Evolutionary conservation across 768 basidiomycete species (phyloP), one percentile per base, ranked within the genome.

Genomic region (Phallus indusiatus): DNA sequence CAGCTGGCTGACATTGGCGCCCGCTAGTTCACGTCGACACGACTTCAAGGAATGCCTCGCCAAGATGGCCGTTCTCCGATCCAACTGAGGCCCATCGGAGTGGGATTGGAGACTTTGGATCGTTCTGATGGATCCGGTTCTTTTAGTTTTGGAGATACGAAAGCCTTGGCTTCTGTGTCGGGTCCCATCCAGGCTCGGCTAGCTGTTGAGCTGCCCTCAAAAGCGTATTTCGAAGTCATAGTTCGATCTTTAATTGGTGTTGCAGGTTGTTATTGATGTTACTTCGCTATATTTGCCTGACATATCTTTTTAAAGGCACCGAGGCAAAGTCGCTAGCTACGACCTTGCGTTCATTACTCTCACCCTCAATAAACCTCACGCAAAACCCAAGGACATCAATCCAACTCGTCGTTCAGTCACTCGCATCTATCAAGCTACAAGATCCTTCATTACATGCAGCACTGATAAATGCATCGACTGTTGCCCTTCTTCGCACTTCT

Each of bases 101-200:
- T 87, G 42, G 69, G 71, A 6, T 86, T 81, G 61, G 83, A 86
- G 53, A 75, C 73, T 0, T 75, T 90, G 9, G 80, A 82, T n/a
- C 76, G 85, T 54, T 85, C 83, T 20, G 89, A 91, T 62, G 87
- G 87, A 1, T 89, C 87, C 2, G 88, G 86, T 1, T 76, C 82
- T 22, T 91, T 90, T 65, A 75, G 73, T 21, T 85, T 85, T 60
- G 84, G 84, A 18, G 62, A 70, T 5, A 76, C 73, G 4, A 60
- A 67, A n/a, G 67, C 83, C 2, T 69, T 90, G 18, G 82, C 85
- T 8, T 90, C 90, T 5, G 69, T 90, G 36, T 88, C 88, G 14
- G 90, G 91, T 0, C 91, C 91, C 18, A 84, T 91, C 49, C 84
- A 91, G 63, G 85, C 85, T 53, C 78, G 88, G 17, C 74, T 83